A percentile compares a stretch with the other conserved stretches of the same genome.
These are phyloP conservation scores for Mortierella sp. DNA, from an alignment of 371 early-diverging fungal species.

Conservation along the genomic window DNA sequence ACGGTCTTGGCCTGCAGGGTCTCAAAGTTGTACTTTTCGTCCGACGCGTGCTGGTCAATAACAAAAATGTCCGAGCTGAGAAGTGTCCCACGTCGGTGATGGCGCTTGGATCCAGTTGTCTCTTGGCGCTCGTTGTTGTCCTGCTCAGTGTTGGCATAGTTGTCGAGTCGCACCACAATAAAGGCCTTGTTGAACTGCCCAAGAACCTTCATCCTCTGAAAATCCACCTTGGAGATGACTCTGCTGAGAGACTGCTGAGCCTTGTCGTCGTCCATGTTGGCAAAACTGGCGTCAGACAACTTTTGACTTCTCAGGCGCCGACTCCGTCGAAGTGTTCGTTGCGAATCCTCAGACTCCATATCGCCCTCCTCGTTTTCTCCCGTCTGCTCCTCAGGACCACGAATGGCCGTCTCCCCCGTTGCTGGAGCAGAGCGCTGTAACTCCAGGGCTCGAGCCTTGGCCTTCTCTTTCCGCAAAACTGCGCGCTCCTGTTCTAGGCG, in stretches of 20 bases:
- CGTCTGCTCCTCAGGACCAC: neutral
- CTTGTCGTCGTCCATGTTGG: constrained; percentile 62
- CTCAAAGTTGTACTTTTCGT: constrained; percentile 99
- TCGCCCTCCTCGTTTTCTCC: neutral
- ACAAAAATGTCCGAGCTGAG: constrained; percentile 84
- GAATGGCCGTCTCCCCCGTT: neutral
- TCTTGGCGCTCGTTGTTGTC: neutral
- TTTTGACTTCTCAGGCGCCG: constrained; percentile 19
- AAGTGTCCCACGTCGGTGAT: constrained; percentile 3
- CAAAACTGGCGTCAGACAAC: constrained; percentile 59
- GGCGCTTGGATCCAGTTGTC: neutral
- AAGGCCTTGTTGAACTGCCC: constrained; percentile 99
- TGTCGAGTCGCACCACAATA: constrained; percentile 83
- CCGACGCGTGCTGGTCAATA: constrained; percentile 99
- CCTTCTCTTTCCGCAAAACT: neutral
- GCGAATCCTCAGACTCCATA: neutral
- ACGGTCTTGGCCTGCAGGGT: constrained; percentile 71
- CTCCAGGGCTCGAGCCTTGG: neutral
- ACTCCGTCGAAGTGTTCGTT: constrained; percentile 15
- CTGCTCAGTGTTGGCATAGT: constrained; percentile 23
- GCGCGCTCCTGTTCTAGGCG: constrained; percentile 21
- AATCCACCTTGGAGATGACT: constrained; percentile 86
- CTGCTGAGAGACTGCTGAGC: constrained; percentile 71
- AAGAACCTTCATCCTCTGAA: constrained; percentile 85
- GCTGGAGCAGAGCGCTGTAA: neutral